Evolutionary conservation across 805 yeast genomes (phyloP), one percentile per base, ranked within the genome.

Genomic region (Ogataea corticis): DNA sequence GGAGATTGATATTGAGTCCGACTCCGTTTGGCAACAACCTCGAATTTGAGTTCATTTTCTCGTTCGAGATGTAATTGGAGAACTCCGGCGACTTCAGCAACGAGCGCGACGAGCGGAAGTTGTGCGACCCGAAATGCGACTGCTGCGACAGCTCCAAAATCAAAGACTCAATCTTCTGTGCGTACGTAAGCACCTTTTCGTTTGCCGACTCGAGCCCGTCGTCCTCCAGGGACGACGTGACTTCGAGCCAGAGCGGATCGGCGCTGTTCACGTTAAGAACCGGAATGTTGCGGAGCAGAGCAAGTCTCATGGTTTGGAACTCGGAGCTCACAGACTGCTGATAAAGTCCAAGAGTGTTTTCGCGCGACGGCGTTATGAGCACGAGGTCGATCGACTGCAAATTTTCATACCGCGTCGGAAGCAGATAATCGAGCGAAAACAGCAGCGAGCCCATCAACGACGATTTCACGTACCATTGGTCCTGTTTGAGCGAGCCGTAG

Each of bases 401-500:
- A 54, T 71, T 62, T 35, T 61, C 56, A 52, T 69, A 72, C 56
- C 57, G 57, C 34, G 50, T 55, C 32, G 79, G 79, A 23, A 71
- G 52, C 33, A 75, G 65, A 55, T 71, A 68, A 40, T 70, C 70
- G 36, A 75, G 57, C 7, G 67, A 75, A 51, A 74, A 72, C 12
- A 75, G 63, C 33, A 70, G 68, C 38, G 70, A 58, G 11, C 75
- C 67, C 28, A 75, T 67, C 16, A 77, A 73, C 13, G 77, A 67
- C 42, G 73, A 76, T 52, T 75, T 70, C 55, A 75, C 69, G 57
- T 74, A 75, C 79, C 79, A 75, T 44, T 67, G 56, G 48, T 67
- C 57, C 21, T 52, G 36, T 2, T 31, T 25, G 12, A 35, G 31
- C 16, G 44, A 41, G 3, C 49, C 55, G 35, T 51, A 55, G 35